Evolutionary conservation across 441 rosid species (phyloP).

Genomic region (Theobroma grandiflorum): DNA sequence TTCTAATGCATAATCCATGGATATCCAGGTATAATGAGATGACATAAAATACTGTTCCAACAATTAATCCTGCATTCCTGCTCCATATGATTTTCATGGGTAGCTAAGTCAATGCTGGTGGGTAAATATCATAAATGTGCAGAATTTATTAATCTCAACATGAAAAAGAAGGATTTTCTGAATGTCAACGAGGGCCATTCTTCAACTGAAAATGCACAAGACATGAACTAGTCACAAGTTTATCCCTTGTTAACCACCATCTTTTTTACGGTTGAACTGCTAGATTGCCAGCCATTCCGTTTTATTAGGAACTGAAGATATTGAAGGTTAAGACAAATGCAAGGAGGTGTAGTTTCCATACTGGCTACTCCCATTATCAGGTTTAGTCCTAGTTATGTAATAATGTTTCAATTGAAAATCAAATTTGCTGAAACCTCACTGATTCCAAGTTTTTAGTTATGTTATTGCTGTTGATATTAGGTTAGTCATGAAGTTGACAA

Average conservation of each 20-base stretch:
- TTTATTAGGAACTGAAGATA: background rate
- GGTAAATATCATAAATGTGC: background rate
- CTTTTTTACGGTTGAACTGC: background rate
- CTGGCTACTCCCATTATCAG: background rate
- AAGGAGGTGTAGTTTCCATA: background rate
- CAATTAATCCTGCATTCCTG: slow-evolving; percentile 1
- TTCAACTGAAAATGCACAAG: background rate
- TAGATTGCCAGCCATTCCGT: background rate
- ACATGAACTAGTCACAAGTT: background rate
- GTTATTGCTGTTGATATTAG: slow-evolving; percentile 2
- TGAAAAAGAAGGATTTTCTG: background rate
- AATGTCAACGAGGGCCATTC: background rate
- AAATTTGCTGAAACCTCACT: background rate
- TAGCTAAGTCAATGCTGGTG: background rate
- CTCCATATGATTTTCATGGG: slow-evolving; percentile 8
- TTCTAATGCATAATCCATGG: background rate
- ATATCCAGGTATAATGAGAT: background rate
- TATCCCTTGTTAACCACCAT: background rate
- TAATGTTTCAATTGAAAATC: background rate
- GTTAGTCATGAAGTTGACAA: slow-evolving; percentile 3
- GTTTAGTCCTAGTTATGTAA: background rate
- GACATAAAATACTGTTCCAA: background rate
- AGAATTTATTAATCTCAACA: background rate
- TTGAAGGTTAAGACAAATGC: background rate
- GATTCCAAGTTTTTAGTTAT: background rate